Conservation (phyloP, 257 asterid genomes). For the Ocimum tenuiflorum region DNA sequence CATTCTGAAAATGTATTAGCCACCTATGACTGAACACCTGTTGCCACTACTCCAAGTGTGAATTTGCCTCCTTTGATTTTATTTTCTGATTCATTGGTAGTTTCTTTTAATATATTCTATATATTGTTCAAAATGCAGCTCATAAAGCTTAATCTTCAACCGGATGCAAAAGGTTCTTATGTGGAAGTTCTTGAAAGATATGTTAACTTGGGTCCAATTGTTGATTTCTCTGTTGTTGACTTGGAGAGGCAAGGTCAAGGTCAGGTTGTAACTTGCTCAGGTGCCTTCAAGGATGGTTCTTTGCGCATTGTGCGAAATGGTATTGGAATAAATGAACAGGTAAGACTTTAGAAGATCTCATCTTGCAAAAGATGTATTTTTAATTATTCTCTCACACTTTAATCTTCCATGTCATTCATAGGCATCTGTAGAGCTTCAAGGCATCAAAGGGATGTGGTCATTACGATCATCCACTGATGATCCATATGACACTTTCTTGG, state of each 20-base stretch:
- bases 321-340: slow-evolving; percentile 92
- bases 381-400: background rate
- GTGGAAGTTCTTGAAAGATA: slow-evolving; percentile 84
- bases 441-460: slow-evolving; percentile 98
- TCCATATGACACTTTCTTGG: slow-evolving; percentile 80
- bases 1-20: background rate
- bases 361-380: background rate
- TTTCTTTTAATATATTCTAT: slow-evolving; percentile 4
- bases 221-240: slow-evolving; percentile 90
- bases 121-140: slow-evolving; percentile 43
- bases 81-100: background rate
- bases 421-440: slow-evolving; percentile 98
- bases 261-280: slow-evolving; percentile 96
- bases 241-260: slow-evolving; percentile 97
- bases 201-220: slow-evolving; percentile 93
- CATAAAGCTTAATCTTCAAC: slow-evolving; percentile 73
- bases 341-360: slow-evolving; percentile 14
- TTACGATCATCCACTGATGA: slow-evolving; percentile 77
- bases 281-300: slow-evolving; percentile 92
- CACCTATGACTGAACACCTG: background rate
- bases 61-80: background rate
- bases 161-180: slow-evolving; percentile 77
- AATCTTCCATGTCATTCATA: slow-evolving; percentile 25
- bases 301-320: slow-evolving; percentile 90
- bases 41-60: background rate